Percentiles rank a stretch among this genome's conserved stretches.
Conservation (phyloP, 768 basidiomycete genomes). For the Lactarius akahatsu region DNA sequence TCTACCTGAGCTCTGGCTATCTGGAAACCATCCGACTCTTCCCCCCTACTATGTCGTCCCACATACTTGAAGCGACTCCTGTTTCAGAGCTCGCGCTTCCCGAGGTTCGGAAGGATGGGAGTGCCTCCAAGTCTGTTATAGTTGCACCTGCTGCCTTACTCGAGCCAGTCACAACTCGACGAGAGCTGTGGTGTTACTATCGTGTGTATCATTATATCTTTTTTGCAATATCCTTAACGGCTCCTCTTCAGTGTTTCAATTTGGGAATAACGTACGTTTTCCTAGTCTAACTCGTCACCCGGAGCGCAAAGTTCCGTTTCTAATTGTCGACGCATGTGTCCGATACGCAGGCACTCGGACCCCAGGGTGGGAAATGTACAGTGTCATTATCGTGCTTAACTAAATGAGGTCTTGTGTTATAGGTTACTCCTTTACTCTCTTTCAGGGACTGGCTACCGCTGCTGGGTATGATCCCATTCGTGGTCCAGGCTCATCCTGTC, state of each 20-base stretch:
- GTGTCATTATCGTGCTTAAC: conserved; percentile 10
- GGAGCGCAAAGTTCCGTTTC: conserved; percentile 28
- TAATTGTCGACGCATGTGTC: background rate
- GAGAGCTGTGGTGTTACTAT: conserved; percentile 81
- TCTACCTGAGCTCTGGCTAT: background rate
- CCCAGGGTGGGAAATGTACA: conserved; percentile 35
- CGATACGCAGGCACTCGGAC: conserved; percentile 58
- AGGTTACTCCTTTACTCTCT: conserved; percentile 65
- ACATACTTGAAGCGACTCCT: background rate
- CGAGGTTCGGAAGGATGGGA: background rate
- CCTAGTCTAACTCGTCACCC: background rate
- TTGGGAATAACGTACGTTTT: conserved; percentile 67
- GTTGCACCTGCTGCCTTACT: conserved; percentile 30
- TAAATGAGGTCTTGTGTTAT: background rate
- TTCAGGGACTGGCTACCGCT: conserved; percentile 65
- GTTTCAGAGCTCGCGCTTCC: background rate
- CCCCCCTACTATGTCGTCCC: background rate
- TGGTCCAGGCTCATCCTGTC: conserved; percentile 70
- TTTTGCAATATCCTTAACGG: conserved; percentile 4
- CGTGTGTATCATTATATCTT: conserved; percentile 42
- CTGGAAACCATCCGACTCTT: background rate
- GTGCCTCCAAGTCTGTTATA: background rate
- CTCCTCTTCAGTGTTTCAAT: conserved; percentile 64
- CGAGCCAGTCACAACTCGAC: conserved; percentile 69
- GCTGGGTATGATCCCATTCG: conserved; percentile 69